These are phyloP conservation scores for Alternaria ventricosa DNA, from an alignment of 2,329 filamentous ascomycete species.

Conservation along the genomic window DNA sequence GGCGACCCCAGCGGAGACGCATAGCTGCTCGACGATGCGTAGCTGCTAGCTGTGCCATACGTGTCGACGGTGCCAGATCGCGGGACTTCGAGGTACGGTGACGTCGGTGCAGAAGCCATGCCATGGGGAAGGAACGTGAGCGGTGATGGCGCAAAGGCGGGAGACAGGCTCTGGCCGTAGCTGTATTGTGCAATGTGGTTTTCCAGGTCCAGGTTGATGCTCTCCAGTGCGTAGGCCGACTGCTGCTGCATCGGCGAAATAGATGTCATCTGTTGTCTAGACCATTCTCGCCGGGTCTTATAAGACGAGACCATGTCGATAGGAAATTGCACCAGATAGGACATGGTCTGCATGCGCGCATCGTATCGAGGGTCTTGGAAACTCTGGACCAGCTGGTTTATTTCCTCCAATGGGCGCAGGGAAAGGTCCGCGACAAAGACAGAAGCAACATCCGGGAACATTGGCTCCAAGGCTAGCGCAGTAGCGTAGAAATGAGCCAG, in stretches of 20 bases:
- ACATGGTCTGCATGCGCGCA: conserved; percentile 51
- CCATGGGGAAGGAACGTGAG: conserved; percentile 49
- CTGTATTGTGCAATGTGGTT: conserved; percentile 51
- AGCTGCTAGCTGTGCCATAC: conserved; percentile 36
- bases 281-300: conserved; percentile 50
- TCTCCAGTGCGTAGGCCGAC: conserved; percentile 46
- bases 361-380: conserved; percentile 50
- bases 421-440: conserved; percentile 76
- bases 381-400: conserved; percentile 73
- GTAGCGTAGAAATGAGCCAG: conserved; percentile 92
- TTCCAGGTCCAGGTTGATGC: conserved; percentile 49
- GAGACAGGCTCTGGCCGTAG: conserved; percentile 54
- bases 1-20: conserved; percentile 48
- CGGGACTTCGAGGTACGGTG: conserved; percentile 56
- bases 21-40: conserved; percentile 41
- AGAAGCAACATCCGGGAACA: conserved; percentile 90
- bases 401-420: conserved; percentile 83
- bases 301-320: conserved; percentile 52
- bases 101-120: conserved; percentile 42
- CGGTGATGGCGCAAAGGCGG: conserved; percentile 58
- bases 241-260: conserved; percentile 46
- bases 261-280: conserved; percentile 44
- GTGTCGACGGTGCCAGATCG: conserved; percentile 40
- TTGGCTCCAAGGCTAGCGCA: conserved; percentile 83
- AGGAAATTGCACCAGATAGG: conserved; percentile 56